Conservation (phyloP, 495 filamentous ascomycete genomes). For the Viridothelium virens region DNA sequence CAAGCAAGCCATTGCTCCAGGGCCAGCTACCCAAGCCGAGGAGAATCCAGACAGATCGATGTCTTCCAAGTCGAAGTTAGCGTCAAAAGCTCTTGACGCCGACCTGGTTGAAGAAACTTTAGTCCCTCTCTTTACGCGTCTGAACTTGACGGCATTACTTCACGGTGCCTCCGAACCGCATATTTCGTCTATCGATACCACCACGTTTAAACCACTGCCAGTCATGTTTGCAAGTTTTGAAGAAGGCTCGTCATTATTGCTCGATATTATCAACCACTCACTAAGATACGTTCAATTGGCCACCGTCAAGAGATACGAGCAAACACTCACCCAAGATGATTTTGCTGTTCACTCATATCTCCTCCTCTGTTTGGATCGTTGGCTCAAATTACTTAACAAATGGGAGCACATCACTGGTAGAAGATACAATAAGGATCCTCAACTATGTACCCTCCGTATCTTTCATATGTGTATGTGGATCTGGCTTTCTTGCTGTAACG, state of each 20-base stretch:
- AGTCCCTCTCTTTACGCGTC: background rate
- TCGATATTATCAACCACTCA: background rate
- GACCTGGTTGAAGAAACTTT: background rate
- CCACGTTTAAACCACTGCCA: background rate
- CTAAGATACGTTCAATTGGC: background rate
- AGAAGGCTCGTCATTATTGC: background rate
- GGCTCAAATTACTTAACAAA: background rate
- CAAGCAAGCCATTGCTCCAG: background rate
- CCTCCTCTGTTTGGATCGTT: background rate
- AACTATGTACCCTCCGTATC: background rate
- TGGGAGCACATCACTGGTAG: background rate
- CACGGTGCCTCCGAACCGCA: background rate
- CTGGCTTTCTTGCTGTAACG: background rate
- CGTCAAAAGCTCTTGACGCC: background rate
- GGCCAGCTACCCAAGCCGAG: background rate
- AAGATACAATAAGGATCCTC: background rate
- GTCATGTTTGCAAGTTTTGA: background rate
- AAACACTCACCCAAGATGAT: background rate
- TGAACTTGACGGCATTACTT: background rate
- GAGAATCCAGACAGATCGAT: background rate
- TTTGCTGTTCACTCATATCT: background rate
- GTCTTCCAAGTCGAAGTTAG: background rate
- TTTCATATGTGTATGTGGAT: slow-evolving; percentile 8
- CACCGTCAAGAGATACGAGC: background rate
- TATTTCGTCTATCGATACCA: background rate